Evolutionary conservation across 495 filamentous ascomycete species (phyloP).

Genomic region (Penicillium parvum): DNA sequence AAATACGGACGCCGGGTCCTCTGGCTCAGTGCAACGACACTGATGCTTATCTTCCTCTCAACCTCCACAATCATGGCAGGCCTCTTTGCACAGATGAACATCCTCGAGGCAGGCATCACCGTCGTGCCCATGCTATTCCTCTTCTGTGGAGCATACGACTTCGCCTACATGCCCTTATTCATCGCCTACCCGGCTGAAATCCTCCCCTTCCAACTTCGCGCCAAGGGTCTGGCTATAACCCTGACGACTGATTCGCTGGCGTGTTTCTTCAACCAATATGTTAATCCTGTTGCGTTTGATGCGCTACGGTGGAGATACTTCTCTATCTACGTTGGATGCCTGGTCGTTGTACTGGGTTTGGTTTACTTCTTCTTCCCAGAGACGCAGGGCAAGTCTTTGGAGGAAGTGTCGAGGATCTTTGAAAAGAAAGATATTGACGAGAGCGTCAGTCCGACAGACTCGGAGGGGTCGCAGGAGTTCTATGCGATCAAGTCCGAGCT

Average conservation of each 20-base stretch:
- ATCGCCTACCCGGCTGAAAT: conserved; percentile 63
- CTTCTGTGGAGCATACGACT: conserved; percentile 53
- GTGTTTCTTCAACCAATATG: conserved; percentile 50
- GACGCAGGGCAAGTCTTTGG: conserved; percentile 8
- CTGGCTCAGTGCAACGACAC: conserved; percentile 51
- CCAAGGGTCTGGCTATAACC: conserved; percentile 64
- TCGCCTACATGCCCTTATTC: conserved; percentile 56
- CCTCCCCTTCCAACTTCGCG: conserved; percentile 59
- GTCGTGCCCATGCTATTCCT: conserved; percentile 60
- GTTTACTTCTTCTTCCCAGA: conserved; percentile 10
- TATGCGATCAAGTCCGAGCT: conserved; percentile 6
- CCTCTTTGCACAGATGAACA: conserved; percentile 44
- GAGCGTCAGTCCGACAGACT: neutral
- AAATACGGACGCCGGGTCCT: conserved; percentile 52
- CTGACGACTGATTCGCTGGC: conserved; percentile 54
- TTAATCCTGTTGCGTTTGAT: conserved; percentile 52
- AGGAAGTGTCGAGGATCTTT: conserved; percentile 6
- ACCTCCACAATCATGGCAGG: conserved; percentile 51
- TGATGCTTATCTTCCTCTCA: conserved; percentile 55
- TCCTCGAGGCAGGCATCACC: conserved; percentile 45
- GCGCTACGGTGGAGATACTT: conserved; percentile 43
- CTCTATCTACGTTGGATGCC: conserved; percentile 5
- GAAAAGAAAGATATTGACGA: neutral
- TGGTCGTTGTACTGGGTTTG: conserved; percentile 1
- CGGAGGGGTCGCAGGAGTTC: conserved; percentile 3